A percentile compares a stretch with the other conserved stretches of the same genome.
phyloP scores from a whole-genome alignment of 495 filamentous ascomycete species.

The Daldinia grandis region DNA sequence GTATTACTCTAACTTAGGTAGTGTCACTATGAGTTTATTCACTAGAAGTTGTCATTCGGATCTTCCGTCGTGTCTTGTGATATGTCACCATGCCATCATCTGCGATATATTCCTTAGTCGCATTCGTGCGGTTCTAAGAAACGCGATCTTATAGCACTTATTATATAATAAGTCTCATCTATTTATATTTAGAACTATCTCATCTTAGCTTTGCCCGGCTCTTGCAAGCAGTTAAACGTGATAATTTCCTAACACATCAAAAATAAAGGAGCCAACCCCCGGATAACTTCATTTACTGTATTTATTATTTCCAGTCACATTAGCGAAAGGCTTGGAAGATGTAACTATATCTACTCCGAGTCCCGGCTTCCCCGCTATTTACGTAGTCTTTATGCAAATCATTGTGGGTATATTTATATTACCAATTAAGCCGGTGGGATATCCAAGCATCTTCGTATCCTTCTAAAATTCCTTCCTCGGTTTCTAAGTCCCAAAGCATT shows the following conservation, averaged over 20 bases:
- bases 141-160: no score
- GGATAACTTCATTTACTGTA: neutral
- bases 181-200: no score
- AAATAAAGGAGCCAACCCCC: neutral
- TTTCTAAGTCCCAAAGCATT: neutral
- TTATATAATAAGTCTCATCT: no score
- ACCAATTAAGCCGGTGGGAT: neutral
- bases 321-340: neutral
- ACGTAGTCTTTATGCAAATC: neutral
- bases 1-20: no score
- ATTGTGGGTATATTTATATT: neutral
- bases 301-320: neutral
- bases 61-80: no score
- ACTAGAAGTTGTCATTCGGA: no score
- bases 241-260: neutral
- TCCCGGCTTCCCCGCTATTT: neutral
- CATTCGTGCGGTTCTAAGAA: no score
- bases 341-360: neutral
- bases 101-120: no score
- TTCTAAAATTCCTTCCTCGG: neutral
- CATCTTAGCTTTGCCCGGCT: no score
- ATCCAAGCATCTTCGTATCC: neutral
- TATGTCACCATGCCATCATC: no score
- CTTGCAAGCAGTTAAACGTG: neutral
- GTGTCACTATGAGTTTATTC: no score